Evolutionary conservation across 2,329 filamentous ascomycete genomes (phyloP).

Genomic region (Davidsoniella australis): DNA sequence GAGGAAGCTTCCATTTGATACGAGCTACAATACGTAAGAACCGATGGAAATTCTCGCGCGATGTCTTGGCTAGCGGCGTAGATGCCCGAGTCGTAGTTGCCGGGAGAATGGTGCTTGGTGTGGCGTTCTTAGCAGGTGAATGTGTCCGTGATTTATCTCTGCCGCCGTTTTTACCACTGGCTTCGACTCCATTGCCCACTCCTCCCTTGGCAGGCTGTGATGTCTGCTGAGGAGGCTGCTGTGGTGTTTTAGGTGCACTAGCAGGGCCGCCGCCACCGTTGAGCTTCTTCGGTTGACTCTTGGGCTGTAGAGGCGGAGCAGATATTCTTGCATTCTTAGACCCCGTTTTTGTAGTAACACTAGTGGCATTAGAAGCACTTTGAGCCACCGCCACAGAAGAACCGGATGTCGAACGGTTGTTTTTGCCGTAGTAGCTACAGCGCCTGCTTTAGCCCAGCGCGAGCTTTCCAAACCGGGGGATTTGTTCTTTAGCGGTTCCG

Average conservation of each 20-base stretch:
- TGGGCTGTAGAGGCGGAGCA: no score
- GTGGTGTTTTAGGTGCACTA: no score
- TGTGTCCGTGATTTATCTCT: background rate
- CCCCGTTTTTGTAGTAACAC: no score
- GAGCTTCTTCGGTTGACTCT: no score
- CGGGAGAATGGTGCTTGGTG: background rate
- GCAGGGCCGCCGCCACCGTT: no score
- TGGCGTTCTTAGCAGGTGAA: background rate
- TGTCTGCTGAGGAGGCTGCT: no score
- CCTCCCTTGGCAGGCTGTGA: no score
- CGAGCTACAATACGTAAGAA: slow-evolving; percentile 21
- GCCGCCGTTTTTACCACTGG: background rate
- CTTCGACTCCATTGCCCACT: no score
- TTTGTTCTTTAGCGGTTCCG: background rate
- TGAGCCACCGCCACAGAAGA: no score
- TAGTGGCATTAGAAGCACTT: no score
- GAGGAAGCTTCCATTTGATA: slow-evolving; percentile 46
- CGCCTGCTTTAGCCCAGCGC: background rate
- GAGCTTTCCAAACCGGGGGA: background rate
- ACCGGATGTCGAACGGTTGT: background rate
- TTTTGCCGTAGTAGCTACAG: background rate
- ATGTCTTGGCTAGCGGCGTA: slow-evolving; percentile 3
- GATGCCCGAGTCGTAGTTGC: slow-evolving; percentile 1
- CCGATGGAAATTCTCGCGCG: slow-evolving; percentile 9
- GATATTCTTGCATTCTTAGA: no score